Percentiles rank a stretch among this genome's conserved stretches.
Conservation (phyloP, 2,329 filamentous ascomycete genomes). For the Rugonectria rugulosa region DNA sequence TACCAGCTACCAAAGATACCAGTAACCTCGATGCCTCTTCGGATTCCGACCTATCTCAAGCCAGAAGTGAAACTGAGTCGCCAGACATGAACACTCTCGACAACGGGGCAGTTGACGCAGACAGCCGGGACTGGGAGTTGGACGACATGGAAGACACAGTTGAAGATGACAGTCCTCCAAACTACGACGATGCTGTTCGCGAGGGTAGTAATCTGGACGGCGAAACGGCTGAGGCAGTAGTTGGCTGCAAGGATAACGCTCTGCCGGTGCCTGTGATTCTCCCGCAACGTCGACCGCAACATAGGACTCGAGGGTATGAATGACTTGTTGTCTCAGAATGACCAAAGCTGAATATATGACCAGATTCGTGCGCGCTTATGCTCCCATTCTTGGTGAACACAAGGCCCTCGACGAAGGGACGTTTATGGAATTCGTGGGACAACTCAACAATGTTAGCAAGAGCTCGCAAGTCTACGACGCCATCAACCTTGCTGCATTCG, state of each 20-base stretch:
- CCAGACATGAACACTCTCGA: too few species aligned
- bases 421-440: not conserved
- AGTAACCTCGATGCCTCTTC: too few species aligned
- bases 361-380: slow-evolving; percentile 15
- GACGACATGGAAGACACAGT: too few species aligned
- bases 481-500: slow-evolving; percentile 1
- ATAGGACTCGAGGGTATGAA: slow-evolving; percentile 8
- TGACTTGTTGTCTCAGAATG: too few species aligned
- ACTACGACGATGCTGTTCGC: not conserved
- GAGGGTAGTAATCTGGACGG: not conserved
- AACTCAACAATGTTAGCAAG: not conserved
- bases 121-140: too few species aligned
- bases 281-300: slow-evolving; percentile 8
- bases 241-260: not conserved
- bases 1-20: too few species aligned
- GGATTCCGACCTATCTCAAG: too few species aligned
- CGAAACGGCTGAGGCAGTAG: not conserved
- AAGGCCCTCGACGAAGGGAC: not conserved
- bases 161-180: not conserved
- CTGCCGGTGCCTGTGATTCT: slow-evolving; percentile 9
- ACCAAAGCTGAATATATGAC: too few species aligned
- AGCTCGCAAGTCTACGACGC: not conserved
- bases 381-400: not conserved
- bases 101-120: too few species aligned
- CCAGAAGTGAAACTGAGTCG: too few species aligned